Percentiles rank a stretch among this genome's conserved stretches.
Evolutionary conservation across 2,329 filamentous ascomycete genomes (phyloP).

Genomic region (Botryosphaeria dothidea): DNA sequence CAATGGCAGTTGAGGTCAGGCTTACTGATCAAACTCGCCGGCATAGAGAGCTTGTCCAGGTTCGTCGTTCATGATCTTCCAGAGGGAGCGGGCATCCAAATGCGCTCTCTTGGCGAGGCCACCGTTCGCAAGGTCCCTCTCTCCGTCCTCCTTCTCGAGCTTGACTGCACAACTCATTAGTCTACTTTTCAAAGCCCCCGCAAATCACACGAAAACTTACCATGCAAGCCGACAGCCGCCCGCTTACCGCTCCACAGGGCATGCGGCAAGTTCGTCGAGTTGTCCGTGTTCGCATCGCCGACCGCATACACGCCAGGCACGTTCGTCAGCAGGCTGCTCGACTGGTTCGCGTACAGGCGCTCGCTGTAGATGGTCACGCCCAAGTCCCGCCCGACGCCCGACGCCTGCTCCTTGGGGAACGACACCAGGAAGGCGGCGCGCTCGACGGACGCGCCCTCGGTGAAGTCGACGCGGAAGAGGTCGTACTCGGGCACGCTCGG

Average conservation of each 20-base stretch:
- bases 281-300: not conserved
- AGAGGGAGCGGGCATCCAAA: not conserved
- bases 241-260: conserved; percentile 5
- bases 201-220: not conserved
- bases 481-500: not conserved
- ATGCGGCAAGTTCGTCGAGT: conserved; percentile 6
- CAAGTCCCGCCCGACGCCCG: not conserved
- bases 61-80: not conserved
- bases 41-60: not conserved
- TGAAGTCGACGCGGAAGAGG: not conserved
- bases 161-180: not conserved
- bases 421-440: not conserved
- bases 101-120: not conserved
- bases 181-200: not conserved
- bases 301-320: conserved; percentile 1
- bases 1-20: not conserved
- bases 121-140: not conserved
- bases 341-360: not conserved
- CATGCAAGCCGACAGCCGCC: not conserved
- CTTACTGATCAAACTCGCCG: not conserved
- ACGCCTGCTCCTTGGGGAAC: conserved; percentile 3
- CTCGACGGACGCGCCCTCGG: not conserved
- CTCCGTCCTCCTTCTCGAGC: not conserved
- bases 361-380: not conserved
- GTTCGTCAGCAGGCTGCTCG: not conserved